Conservation (phyloP, 2,329 filamentous ascomycete species). For the Fusarium floridanum region DNA sequence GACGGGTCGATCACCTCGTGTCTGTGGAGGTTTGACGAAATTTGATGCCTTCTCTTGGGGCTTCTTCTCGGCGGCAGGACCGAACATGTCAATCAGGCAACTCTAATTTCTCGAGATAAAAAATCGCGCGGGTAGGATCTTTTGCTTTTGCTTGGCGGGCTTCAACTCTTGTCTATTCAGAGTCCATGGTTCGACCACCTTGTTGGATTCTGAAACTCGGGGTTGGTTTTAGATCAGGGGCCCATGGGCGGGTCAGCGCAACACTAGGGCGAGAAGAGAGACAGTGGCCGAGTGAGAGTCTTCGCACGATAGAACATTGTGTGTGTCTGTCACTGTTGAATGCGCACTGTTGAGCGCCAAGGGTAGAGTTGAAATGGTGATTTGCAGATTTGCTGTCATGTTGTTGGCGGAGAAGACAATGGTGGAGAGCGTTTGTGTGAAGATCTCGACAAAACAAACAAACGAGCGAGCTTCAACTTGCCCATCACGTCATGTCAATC, state of each 20-base stretch:
- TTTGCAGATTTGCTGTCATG: conserved; percentile 12
- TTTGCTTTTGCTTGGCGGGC: conserved; percentile 22
- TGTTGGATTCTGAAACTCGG: conserved; percentile 43
- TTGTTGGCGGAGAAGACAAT: background rate
- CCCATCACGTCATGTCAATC: conserved; percentile 19
- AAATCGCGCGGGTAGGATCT: conserved; percentile 17
- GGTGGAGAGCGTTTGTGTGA: background rate
- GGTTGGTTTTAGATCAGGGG: conserved; percentile 35
- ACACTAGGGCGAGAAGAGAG: conserved; percentile 4
- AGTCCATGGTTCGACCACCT: conserved; percentile 27
- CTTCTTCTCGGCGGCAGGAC: background rate
- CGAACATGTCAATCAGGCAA: conserved; percentile 8
- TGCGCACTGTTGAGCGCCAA: background rate
- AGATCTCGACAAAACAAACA: background rate
- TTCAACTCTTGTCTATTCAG: conserved; percentile 15
- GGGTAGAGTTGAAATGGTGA: conserved; percentile 19
- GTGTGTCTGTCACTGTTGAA: background rate
- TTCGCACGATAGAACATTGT: background rate
- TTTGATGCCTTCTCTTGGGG: background rate
- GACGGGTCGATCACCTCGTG: conserved; percentile 25
- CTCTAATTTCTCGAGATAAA: conserved; percentile 14
- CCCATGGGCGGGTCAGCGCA: conserved; percentile 19
- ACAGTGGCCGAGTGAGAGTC: conserved; percentile 3
- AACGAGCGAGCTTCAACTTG: background rate
- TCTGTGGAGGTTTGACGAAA: conserved; percentile 23